Evolutionary conservation across 257 asterid genomes (phyloP).

Genomic region (Solanum pinnatisectum): DNA sequence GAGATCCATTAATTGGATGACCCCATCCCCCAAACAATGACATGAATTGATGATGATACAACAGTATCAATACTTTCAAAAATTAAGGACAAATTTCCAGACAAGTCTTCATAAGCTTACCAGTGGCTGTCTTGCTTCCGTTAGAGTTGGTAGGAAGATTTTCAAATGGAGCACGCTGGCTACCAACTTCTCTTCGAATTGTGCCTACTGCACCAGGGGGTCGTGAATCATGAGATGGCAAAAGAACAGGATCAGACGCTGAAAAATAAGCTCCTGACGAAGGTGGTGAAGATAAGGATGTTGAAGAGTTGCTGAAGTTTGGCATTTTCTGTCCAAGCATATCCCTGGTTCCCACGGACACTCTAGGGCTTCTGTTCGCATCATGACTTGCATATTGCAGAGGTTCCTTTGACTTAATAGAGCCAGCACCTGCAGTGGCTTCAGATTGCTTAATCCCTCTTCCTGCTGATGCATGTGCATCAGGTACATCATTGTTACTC

Average conservation of each 20-base stretch:
- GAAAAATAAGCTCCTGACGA: conserved; percentile 12
- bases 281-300: not conserved
- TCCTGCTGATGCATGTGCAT: conserved; percentile 11
- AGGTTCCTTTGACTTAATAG: conserved; percentile 27
- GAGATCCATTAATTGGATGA: not conserved
- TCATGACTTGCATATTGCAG: conserved; percentile 13
- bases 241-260: conserved; percentile 11
- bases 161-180: not conserved
- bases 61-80: not conserved
- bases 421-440: conserved; percentile 8
- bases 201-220: conserved; percentile 13
- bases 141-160: not conserved
- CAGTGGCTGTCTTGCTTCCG: conserved; percentile 11
- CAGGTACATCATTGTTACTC: conserved; percentile 24
- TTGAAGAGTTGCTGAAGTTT: not conserved
- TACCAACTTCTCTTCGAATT: conserved; percentile 1
- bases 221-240: conserved; percentile 13
- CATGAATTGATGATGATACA: not conserved
- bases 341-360: not conserved
- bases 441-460: not conserved
- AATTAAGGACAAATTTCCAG: not conserved
- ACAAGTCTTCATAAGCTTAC: conserved; percentile 7
- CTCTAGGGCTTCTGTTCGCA: conserved; percentile 5
- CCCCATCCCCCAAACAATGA: not conserved
- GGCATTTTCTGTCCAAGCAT: not conserved